phyloP scores from a whole-genome alignment of 2,329 filamentous ascomycete genomes.

The Colletotrichum sp. region DNA sequence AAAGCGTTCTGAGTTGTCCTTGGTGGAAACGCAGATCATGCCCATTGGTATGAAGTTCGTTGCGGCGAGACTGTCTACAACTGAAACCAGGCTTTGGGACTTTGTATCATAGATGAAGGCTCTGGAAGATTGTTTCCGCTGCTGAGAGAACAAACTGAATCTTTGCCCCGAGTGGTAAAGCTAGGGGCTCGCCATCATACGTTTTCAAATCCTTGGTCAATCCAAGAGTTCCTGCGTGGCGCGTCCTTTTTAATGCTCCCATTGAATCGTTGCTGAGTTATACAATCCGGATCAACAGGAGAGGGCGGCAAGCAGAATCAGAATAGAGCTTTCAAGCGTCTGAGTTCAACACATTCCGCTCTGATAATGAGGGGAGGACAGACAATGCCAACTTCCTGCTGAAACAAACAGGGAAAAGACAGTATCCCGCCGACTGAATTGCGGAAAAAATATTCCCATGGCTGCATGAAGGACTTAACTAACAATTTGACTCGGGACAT shows the following conservation, averaged over 20 bases:
- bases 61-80: neutral
- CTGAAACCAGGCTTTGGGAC: neutral
- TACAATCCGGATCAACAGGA: neutral
- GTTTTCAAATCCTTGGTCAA: neutral
- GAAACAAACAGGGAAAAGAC: neutral
- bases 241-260: fast-evolving
- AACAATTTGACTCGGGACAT: neutral
- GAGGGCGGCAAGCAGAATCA: neutral
- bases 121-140: neutral
- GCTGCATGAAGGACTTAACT: neutral
- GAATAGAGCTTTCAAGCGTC: neutral
- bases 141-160: neutral
- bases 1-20: fast-evolving
- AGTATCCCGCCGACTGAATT: neutral
- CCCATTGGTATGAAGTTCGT: neutral
- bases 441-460: neutral
- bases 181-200: fast-evolving
- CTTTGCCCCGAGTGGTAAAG: neutral
- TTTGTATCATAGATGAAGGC: neutral
- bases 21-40: neutral
- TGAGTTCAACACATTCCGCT: neutral
- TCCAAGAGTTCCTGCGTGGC: neutral
- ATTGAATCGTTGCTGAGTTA: neutral
- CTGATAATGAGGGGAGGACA: neutral
- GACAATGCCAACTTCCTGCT: neutral